phyloP scores from a whole-genome alignment of 73 alveolate species.

The Uronychia binucleata region DNA sequence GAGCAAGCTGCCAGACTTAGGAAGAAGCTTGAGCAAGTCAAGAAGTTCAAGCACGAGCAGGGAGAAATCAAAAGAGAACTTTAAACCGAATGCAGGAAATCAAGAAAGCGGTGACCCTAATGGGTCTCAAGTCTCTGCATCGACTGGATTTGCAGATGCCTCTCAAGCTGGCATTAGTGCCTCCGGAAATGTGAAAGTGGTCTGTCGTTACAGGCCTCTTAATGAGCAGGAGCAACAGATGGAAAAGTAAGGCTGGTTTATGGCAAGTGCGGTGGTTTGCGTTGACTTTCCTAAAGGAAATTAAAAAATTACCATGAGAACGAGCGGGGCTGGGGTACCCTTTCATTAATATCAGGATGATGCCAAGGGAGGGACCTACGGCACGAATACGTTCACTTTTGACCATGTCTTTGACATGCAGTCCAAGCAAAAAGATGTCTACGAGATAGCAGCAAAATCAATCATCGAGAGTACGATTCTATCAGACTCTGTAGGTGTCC shows the following conservation, averaged over 20 bases:
- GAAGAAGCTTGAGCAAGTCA: too few species aligned
- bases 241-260: constrained; percentile 5
- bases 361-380: not conserved
- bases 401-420: constrained; percentile 74
- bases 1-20: too few species aligned
- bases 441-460: constrained; percentile 79
- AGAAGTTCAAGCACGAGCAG: too few species aligned
- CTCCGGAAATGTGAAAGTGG: constrained; percentile 62
- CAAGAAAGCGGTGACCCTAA: too few species aligned
- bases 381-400: constrained; percentile 67
- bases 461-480: constrained; percentile 63
- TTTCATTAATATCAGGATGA: not conserved
- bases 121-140: too few species aligned
- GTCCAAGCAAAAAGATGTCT: constrained; percentile 77
- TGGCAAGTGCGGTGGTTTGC: constrained; percentile 7
- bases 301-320: not conserved
- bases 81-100: too few species aligned
- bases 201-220: constrained; percentile 81
- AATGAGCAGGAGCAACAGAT: constrained; percentile 54
- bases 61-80: too few species aligned
- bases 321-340: not conserved
- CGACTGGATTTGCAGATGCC: too few species aligned
- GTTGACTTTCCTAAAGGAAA: not conserved
- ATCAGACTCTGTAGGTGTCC: constrained; percentile 18
- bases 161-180: not conserved